Evolutionary conservation across 257 asterid genomes (phyloP).

Genomic region (Primulina huaijiensis): DNA sequence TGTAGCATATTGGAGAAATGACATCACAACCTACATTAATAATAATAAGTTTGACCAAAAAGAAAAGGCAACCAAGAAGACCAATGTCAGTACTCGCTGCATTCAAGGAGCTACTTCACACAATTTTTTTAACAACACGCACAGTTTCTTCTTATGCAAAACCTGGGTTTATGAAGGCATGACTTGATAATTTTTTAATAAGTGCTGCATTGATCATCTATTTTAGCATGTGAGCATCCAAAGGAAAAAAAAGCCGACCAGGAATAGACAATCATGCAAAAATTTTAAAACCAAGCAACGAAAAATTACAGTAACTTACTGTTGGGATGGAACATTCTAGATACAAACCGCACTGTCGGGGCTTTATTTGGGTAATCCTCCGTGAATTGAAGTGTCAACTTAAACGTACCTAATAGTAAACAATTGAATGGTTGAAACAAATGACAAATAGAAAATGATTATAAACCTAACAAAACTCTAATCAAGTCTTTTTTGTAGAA

Average conservation of each 20-base stretch:
- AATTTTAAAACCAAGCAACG: background rate
- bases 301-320: constrained; percentile 52
- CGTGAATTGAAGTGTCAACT: constrained; percentile 78
- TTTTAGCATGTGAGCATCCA: background rate
- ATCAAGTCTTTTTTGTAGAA: background rate
- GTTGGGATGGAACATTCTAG: constrained; percentile 97
- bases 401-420: constrained; percentile 67
- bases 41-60: background rate
- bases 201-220: background rate
- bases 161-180: background rate
- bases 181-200: background rate
- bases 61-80: background rate
- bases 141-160: constrained; percentile 2
- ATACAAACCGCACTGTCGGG: constrained; percentile 83
- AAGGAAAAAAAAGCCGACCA: constrained; percentile 1
- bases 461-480: background rate
- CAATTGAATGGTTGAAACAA: background rate
- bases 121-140: background rate
- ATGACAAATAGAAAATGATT: background rate
- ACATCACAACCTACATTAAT: background rate
- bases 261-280: background rate
- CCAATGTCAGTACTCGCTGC: background rate
- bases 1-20: background rate
- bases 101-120: background rate
- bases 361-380: constrained; percentile 98